phyloP scores from a whole-genome alignment of 2,329 filamentous ascomycete genomes.

The Ophiosphaerella narmari region DNA sequence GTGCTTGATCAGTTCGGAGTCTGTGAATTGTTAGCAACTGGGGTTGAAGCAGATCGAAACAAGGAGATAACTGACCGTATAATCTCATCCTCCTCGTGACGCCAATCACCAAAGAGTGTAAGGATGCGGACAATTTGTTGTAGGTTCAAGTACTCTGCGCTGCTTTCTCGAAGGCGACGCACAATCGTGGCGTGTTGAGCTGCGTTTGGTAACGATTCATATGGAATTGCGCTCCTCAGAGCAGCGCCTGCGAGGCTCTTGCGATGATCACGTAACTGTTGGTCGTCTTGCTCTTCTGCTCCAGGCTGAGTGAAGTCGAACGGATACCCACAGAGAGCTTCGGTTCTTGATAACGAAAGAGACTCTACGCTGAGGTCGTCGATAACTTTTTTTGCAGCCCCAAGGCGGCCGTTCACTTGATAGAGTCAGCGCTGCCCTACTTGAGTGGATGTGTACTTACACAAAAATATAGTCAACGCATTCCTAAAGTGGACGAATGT shows the following conservation, averaged over 20 bases:
- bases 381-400: slow-evolving; percentile 60
- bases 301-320: slow-evolving; percentile 38
- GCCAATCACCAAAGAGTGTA: slow-evolving; percentile 50
- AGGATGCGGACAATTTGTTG: slow-evolving; percentile 51
- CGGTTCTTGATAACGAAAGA: slow-evolving; percentile 49
- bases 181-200: slow-evolving; percentile 29
- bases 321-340: slow-evolving; percentile 46
- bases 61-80: slow-evolving; percentile 30
- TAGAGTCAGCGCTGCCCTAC: slow-evolving; percentile 19
- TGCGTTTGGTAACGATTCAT: slow-evolving; percentile 22
- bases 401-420: slow-evolving; percentile 54
- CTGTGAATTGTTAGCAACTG: slow-evolving; percentile 11
- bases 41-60: background rate
- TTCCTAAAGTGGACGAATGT: slow-evolving; percentile 71
- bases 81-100: slow-evolving; percentile 47
- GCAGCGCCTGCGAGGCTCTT: slow-evolving; percentile 22
- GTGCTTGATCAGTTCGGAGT: slow-evolving; percentile 12
- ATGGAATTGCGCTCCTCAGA: slow-evolving; percentile 21
- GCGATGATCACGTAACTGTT: slow-evolving; percentile 22
- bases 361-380: slow-evolving; percentile 56
- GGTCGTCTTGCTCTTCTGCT: slow-evolving; percentile 35
- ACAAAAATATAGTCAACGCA: slow-evolving; percentile 81
- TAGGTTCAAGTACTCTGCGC: slow-evolving; percentile 49
- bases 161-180: slow-evolving; percentile 22
- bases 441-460: slow-evolving; percentile 60